Conservation (phyloP, 345 rosid genomes). For the Citrus cavaleriei region DNA sequence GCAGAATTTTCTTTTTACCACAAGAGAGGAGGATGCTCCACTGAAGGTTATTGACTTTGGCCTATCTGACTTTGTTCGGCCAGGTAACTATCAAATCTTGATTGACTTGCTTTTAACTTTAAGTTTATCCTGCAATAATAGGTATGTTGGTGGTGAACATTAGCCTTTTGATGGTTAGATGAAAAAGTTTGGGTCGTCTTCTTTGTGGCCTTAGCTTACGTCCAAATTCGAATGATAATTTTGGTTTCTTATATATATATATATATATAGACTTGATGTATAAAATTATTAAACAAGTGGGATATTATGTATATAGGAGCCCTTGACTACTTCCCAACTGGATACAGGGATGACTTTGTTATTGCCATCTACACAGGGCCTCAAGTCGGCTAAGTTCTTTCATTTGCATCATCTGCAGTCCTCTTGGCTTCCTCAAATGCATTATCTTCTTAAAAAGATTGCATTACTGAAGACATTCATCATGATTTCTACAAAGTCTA, state of each 20-base stretch:
- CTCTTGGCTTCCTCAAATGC: neutral
- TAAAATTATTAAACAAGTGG: neutral
- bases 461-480: neutral
- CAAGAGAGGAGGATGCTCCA: slow-evolving; percentile 68
- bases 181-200: neutral
- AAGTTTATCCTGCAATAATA: neutral
- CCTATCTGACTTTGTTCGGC: slow-evolving; percentile 71
- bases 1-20: slow-evolving; percentile 90
- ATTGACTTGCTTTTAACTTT: neutral
- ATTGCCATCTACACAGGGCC: neutral
- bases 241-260: neutral
- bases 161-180: neutral
- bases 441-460: neutral
- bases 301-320: neutral
- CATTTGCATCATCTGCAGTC: neutral
- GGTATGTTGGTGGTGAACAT: too few species aligned
- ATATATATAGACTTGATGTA: neutral
- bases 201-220: neutral
- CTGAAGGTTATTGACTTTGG: slow-evolving; percentile 97
- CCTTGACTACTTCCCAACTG: neutral
- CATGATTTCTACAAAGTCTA: neutral
- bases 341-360: neutral
- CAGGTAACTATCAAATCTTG: slow-evolving; percentile 47
- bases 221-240: neutral
- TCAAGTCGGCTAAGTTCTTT: neutral